These are phyloP conservation scores for Cupressus sempervirens DNA, from an alignment of 75 land plant genomes.

Conservation along the genomic window DNA sequence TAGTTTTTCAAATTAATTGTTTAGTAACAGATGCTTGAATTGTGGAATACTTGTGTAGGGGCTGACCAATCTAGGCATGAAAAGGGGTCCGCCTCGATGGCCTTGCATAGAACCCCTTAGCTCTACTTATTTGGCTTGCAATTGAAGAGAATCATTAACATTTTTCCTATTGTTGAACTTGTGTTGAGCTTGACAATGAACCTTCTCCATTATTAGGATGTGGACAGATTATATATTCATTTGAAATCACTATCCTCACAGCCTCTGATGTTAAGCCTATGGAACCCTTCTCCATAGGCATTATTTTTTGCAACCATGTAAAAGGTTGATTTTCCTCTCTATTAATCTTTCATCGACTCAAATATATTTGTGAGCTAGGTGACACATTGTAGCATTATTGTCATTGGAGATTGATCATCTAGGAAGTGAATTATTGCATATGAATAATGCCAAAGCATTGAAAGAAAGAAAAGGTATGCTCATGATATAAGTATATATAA, in stretches of 20 bases:
- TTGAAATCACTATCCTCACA: neutral
- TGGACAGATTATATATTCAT: neutral
- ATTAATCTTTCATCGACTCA: no score
- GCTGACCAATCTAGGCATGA: conserved; percentile 29
- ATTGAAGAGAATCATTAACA: neutral
- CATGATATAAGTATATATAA: no score
- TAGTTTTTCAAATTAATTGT: conserved; percentile 7
- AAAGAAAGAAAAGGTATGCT: no score
- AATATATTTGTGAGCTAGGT: no score
- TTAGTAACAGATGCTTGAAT: conserved; percentile 15
- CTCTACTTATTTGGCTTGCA: neutral
- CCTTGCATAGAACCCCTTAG: neutral
- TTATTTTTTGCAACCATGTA: neutral
- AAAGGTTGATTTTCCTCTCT: neutral
- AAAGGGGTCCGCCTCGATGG: conserved; percentile 53
- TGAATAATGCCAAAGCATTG: no score
- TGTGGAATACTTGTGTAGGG: conserved; percentile 33
- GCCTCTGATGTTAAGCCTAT: neutral
- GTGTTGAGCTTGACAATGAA: neutral
- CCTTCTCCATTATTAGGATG: neutral
- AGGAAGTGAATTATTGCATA: no score
- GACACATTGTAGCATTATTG: no score
- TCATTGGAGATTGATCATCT: no score
- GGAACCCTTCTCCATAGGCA: no score
- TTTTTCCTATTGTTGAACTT: neutral